Evolutionary conservation across 176 grass and related monocot genomes (phyloP), one percentile per base, ranked within the genome.

Genomic region (Musa schizocarpa): DNA sequence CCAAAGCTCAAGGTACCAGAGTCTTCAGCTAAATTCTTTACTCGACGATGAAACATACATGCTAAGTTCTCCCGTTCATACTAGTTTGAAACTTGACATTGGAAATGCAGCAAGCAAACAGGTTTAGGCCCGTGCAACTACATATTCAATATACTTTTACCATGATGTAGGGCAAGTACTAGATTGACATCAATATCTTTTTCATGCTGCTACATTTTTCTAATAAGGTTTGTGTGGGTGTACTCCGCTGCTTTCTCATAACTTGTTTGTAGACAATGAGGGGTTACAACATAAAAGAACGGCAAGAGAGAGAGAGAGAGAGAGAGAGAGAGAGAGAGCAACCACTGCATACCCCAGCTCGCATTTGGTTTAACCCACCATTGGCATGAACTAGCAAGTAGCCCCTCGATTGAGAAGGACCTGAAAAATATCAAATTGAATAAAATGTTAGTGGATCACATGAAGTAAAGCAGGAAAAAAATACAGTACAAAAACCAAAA

Each of bases 331-430:
- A 50, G n/a, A 43, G 34, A 70, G 4, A 70, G 19, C 25, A 50
- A 20, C 43, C 48, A 50, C 17, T 17, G 21, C 85, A 83, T 88
- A 97, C 94, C 90, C 94, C 94, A 27, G 90, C 88, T n/a, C 90
- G 88, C 94, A 97, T 97, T 82, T 97, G 94, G 85, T 97, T 97
- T 72, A 97, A 92, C 1, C 94, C 94, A 24, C 94, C 94, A 82
- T 97, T 97, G 53, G 88, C 80, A 81, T 89, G 83, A 25, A 97
- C 90, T n/a, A 97, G 84, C 74, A 97, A 77, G 71, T 87, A 97
- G 16, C 94, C 88, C 65, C 75, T 97, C 13, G 94, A 91, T 49
- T 63, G 29, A 21, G 27, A 80, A 1, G 82, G 88, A 62, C 85
- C 90, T 97, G 87, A 13, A 70, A 70, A 77, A 51, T 17, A 77